Evolutionary conservation across 805 yeast genomes (phyloP).

Genomic region (Ogataea zsoltii): DNA sequence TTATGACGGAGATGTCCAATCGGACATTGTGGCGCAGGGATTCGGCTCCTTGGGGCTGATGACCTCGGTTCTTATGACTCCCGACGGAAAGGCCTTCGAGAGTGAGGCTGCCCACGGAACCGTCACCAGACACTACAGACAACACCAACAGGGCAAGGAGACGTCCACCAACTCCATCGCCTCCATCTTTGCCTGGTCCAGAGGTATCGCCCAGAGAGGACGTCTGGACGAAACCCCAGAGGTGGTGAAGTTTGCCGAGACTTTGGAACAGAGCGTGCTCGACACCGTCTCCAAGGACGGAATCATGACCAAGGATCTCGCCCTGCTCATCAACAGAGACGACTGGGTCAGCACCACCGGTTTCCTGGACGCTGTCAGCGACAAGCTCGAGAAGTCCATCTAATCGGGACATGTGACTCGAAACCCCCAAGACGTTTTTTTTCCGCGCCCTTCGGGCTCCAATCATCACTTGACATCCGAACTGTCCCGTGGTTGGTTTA

Average conservation of each 20-base stretch:
- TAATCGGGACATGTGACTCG: constrained; percentile 4
- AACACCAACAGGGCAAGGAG: constrained; percentile 77
- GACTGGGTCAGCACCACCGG: constrained; percentile 73
- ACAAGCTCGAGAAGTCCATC: constrained; percentile 31
- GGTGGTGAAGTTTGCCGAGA: constrained; percentile 64
- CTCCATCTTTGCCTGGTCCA: constrained; percentile 83
- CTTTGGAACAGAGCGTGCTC: constrained; percentile 64
- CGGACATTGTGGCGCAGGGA: constrained; percentile 86
- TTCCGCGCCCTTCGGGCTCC: background rate
- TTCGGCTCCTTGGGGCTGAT: constrained; percentile 81
- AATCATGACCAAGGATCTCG: constrained; percentile 82
- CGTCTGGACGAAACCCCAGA: constrained; percentile 71
- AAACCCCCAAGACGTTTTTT: too few relatives aligned
- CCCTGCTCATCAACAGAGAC: constrained; percentile 59
- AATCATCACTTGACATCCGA: constrained; percentile 1
- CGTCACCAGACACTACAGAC: constrained; percentile 84
- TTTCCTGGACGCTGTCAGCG: constrained; percentile 75
- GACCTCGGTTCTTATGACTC: constrained; percentile 82
- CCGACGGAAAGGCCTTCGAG: constrained; percentile 85
- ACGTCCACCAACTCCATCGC: constrained; percentile 87
- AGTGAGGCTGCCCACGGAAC: constrained; percentile 89
- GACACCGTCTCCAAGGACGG: constrained; percentile 75
- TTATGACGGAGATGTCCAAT: constrained; percentile 85
- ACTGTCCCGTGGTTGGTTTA: constrained; percentile 1
- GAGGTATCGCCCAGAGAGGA: constrained; percentile 83